phyloP scores from a whole-genome alignment of 345 rosid species.

The Syzygium jambos region DNA sequence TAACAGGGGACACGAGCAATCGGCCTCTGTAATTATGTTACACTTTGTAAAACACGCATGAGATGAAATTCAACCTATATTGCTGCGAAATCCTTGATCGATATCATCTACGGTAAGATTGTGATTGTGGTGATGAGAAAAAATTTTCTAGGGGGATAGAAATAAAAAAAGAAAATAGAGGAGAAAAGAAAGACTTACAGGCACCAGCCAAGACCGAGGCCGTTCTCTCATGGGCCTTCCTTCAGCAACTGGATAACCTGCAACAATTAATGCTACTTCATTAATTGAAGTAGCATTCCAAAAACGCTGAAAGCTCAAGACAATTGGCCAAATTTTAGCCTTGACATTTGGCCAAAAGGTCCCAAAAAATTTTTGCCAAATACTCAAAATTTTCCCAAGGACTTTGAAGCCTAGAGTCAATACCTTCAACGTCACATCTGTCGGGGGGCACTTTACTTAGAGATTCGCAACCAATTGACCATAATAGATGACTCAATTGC shows the following conservation, averaged over 20 bases:
- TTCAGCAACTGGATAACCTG: constrained; percentile 83
- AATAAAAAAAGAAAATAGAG: background rate
- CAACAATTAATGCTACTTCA: too few species aligned
- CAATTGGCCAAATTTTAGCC: too few species aligned
- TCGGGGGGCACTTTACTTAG: too few species aligned
- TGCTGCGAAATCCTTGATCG: background rate
- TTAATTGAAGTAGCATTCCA: too few species aligned
- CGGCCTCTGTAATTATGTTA: background rate
- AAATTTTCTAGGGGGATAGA: background rate
- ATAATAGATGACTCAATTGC: too few species aligned
- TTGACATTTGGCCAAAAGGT: too few species aligned
- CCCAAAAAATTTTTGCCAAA: too few species aligned
- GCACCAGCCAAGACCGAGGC: constrained; percentile 82
- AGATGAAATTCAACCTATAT: background rate
- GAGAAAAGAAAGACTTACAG: constrained; percentile 42
- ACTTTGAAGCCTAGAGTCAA: too few species aligned
- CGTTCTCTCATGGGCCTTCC: constrained; percentile 75
- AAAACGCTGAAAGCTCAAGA: too few species aligned
- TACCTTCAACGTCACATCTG: too few species aligned
- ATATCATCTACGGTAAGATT: background rate
- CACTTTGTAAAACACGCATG: background rate
- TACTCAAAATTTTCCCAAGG: too few species aligned
- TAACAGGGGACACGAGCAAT: background rate
- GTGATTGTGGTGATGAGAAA: background rate
- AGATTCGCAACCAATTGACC: too few species aligned